Percentiles rank a stretch among this genome's conserved stretches.
Evolutionary conservation across 2,329 filamentous ascomycete species (phyloP).

Genomic region (Curvularia hawaiiensis): DNA sequence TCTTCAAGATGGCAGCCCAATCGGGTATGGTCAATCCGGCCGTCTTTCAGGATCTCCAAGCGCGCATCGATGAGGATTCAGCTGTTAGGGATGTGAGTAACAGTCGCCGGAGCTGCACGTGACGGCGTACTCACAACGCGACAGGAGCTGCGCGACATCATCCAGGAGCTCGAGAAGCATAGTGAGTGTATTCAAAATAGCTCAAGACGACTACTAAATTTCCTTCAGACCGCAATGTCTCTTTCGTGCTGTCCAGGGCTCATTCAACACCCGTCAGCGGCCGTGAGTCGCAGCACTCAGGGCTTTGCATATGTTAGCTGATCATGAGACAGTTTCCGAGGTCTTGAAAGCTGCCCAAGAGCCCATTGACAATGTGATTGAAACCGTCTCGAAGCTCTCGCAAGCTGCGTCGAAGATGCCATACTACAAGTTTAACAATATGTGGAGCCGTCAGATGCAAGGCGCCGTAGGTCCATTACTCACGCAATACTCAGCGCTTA

Average conservation of each 20-base stretch:
- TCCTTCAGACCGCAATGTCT: slow-evolving; percentile 69
- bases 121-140: slow-evolving; percentile 37
- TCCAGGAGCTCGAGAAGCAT: slow-evolving; percentile 81
- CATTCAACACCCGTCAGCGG: slow-evolving; percentile 79
- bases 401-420: slow-evolving; percentile 81
- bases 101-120: slow-evolving; percentile 24
- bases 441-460: slow-evolving; percentile 86
- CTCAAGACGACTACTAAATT: slow-evolving; percentile 13
- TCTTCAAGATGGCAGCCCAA: slow-evolving; percentile 32
- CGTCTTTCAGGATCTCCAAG: slow-evolving; percentile 87
- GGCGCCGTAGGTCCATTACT: slow-evolving; percentile 63
- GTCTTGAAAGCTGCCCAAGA: slow-evolving; percentile 72
- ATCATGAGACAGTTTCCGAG: slow-evolving; percentile 61
- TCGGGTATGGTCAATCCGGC: slow-evolving; percentile 72
- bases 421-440: slow-evolving; percentile 96
- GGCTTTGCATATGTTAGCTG: slow-evolving; percentile 9
- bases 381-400: slow-evolving; percentile 72
- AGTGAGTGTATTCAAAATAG: slow-evolving; percentile 46
- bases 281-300: slow-evolving; percentile 52
- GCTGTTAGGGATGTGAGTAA: slow-evolving; percentile 71
- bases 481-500: neutral
- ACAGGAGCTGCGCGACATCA: slow-evolving; percentile 76
- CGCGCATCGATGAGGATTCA: slow-evolving; percentile 86
- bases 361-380: slow-evolving; percentile 73
- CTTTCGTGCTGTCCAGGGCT: slow-evolving; percentile 83